Conservation (phyloP, 164 flowering plant species). For the Umbellularia californica region DNA sequence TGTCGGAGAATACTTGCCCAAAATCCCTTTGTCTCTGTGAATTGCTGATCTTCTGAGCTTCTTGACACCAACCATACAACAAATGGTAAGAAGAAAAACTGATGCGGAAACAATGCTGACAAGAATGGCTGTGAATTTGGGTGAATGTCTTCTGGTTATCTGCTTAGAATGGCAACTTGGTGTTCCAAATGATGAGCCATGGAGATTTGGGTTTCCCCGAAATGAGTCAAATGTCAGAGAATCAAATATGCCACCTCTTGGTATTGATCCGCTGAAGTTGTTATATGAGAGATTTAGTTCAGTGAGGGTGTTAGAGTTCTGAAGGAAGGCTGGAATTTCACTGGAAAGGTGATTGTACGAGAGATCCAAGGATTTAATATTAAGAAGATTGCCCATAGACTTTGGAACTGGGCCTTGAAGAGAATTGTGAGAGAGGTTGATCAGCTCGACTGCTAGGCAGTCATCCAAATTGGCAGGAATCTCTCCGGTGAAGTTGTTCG, state of each 20-base stretch:
- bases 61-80: conserved; percentile 14
- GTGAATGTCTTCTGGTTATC: conserved; percentile 5
- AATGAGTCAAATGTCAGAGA: conserved; percentile 45
- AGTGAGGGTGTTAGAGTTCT: conserved; percentile 47
- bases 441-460: conserved; percentile 82
- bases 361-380: conserved; percentile 56
- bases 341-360: conserved; percentile 62
- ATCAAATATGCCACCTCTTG: conserved; percentile 52
- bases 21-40: conserved; percentile 3
- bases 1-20: background rate
- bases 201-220: conserved; percentile 55
- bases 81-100: conserved; percentile 18
- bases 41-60: conserved; percentile 2
- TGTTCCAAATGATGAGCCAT: conserved; percentile 61
- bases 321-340: conserved; percentile 49
- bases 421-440: conserved; percentile 60
- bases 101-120: conserved; percentile 10
- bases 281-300: conserved; percentile 67
- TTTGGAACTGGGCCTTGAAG: conserved; percentile 53
- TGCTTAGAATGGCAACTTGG: conserved; percentile 24
- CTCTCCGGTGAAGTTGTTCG: conserved; percentile 53
- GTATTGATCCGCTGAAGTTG: conserved; percentile 55
- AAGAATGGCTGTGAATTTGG: conserved; percentile 15
- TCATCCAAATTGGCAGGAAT: conserved; percentile 73
- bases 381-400: conserved; percentile 61